Evolutionary conservation across 192 early-diverging fungal genomes (phyloP), one percentile per base, ranked within the genome.

Genomic region (Polychytrium aggregatum): DNA sequence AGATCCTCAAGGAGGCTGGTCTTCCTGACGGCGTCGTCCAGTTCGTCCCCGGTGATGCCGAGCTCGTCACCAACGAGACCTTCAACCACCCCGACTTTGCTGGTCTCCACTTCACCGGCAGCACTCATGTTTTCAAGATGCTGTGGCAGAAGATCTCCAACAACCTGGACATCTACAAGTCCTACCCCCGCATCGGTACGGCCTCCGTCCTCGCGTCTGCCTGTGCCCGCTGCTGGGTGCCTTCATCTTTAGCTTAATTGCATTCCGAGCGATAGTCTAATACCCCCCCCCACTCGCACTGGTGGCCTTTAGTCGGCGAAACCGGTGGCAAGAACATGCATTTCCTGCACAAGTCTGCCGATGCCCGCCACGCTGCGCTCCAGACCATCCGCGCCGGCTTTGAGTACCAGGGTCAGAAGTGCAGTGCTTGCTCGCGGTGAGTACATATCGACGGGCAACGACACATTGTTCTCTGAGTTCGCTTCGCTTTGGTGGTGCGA

Each of bases 301-400:
- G n/a, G n/a, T n/a, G n/a, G n/a, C 5, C 21, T 22, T 7, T 53
- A 64, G 92, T 98, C 16, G 94, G 94, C 61, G 94, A 98, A 69
- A 95, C 94, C 25, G 95, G 95, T 60, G 95, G 95, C 47, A 98
- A 98, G 76, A 98, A 98, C 82, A 93, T 90, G 79, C 95, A 98
- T 58, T 67, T 98, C 46, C 59, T 95, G 39, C 92, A 96, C 67
- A 74, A 85, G 57, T 57, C 62, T 43, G 88, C 82, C 36, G 80
- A 87, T 65, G 67, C 84, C 25, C 70, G 67, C 30, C 74, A 80
- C 36, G 90, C 86, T 13, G 95, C 85, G 55, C 50, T 83, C 55
- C 84, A 88, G 66, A 95, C 95, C 30, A 81, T 98, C 55, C 83
- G 95, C 43, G 82, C 77, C 16, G 74, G 87, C 0, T 98, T 98